Evolutionary conservation across 2,329 filamentous ascomycete species (phyloP).

Genomic region (Botrytis fragariae): DNA sequence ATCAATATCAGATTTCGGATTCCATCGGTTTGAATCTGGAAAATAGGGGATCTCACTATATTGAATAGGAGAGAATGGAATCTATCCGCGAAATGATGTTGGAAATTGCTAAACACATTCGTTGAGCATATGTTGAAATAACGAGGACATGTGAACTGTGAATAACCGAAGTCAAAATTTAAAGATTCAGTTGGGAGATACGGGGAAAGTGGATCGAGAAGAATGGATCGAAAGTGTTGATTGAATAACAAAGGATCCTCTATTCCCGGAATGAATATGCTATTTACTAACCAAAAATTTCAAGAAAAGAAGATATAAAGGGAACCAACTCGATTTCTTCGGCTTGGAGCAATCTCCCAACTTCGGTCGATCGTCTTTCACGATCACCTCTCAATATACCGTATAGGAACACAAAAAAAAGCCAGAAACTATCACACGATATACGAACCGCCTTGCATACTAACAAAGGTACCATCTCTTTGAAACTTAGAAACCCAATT

Average conservation of each 20-base stretch:
- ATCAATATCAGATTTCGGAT: background rate
- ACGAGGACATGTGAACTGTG: background rate
- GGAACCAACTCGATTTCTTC: background rate
- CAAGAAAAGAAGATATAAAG: background rate
- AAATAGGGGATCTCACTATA: background rate
- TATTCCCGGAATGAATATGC: no score
- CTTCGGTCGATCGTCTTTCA: background rate
- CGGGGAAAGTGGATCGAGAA: background rate
- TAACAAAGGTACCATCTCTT: background rate
- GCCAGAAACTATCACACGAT: background rate
- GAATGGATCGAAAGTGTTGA: background rate
- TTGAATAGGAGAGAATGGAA: background rate
- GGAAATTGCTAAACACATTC: background rate
- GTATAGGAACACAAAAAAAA: background rate
- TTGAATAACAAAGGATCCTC: background rate
- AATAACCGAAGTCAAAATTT: background rate
- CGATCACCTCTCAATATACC: background rate
- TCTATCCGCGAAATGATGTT: background rate
- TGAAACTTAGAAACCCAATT: background rate
- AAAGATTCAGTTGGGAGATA: background rate
- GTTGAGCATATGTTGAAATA: background rate
- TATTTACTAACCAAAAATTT: background rate
- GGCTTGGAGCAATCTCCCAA: background rate
- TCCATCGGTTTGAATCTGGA: background rate
- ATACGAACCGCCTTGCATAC: background rate